These are phyloP conservation scores for Heritiera littoralis DNA, from an alignment of 345 rosid genomes.

Conservation along the genomic window DNA sequence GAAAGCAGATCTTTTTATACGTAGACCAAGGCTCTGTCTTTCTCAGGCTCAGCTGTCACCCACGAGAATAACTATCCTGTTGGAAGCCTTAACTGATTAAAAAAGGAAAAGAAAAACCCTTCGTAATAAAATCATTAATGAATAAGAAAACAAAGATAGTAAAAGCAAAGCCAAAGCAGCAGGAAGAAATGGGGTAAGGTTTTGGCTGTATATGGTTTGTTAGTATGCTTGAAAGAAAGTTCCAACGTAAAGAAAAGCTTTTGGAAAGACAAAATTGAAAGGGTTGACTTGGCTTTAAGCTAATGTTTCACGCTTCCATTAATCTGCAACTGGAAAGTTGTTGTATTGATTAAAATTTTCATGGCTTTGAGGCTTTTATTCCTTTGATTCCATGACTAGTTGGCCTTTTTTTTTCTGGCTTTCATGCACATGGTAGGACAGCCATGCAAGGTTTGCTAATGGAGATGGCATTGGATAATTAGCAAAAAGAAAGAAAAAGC, in stretches of 20 bases:
- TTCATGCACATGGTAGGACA: neutral
- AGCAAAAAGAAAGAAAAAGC: too few relatives aligned
- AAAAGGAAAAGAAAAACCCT: neutral
- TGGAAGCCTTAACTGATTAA: slow-evolving; percentile 35
- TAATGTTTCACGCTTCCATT: neutral
- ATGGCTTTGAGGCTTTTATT: neutral
- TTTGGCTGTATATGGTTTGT: slow-evolving; percentile 17
- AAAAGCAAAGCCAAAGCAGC: neutral
- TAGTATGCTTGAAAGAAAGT: slow-evolving; percentile 29
- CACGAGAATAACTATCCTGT: slow-evolving; percentile 2
- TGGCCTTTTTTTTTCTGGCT: neutral
- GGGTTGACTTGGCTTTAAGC: slow-evolving; percentile 26
- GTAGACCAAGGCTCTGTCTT: neutral
- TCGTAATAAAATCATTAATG: neutral
- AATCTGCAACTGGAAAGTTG: neutral
- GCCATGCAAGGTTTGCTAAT: neutral
- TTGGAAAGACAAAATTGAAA: slow-evolving; percentile 19
- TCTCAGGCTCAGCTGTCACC: slow-evolving; percentile 25
- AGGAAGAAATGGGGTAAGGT: slow-evolving; percentile 16
- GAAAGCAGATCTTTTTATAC: slow-evolving; percentile 30
- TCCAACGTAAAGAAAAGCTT: neutral
- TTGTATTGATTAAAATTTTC: neutral
- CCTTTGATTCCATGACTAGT: neutral
- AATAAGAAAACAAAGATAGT: neutral
- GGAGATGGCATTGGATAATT: neutral